Evolutionary conservation across 352 stramenopile species (phyloP), one percentile per base, ranked within the genome.

Genomic region (Phytophthora cactorum): DNA sequence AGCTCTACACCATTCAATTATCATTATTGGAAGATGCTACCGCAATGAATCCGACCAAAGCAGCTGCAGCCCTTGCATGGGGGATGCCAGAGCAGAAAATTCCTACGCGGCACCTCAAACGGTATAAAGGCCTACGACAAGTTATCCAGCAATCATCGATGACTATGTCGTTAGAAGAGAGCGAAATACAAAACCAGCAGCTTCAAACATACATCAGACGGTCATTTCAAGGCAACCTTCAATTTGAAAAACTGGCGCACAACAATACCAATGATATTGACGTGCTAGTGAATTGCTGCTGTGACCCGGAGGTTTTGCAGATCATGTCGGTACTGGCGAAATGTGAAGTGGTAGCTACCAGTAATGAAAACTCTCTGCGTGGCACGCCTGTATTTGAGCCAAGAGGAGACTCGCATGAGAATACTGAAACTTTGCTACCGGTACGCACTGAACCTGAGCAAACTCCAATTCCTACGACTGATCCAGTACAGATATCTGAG

Each of bases 21-120:
- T 63, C 59, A 11, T 61, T 89, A 0, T 53, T 89, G 9, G 78
- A 88, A 66, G 57, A 73, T 45, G 66, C 66, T 14, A 58, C 44
- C 2, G 51, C 36, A 51, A 38, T 74, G 34, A 75, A 79, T 39
- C 45, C 66, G 9, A 44, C 27, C n/a, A 78, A 79, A 68, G 39
- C 61, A 14, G 55, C 60, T 31, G 54, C 65, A 28, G 56, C 70
- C 7, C 55, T 82, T 52, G 62, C 65, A 43, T 82, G 65, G 75
- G 75, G 64, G 0, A 79, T 81, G 31, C 69, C 68, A 15, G 36
- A 50, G 0, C 49, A 65, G 38, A 78, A 72, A 7, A 74, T 81
- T 38, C 34, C 52, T 28, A 71, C 72, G 4, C 61, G 72, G 14
- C 66, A 79, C 11, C 63, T 82, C 14, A 80, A 81, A 52, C 36